phyloP scores from a whole-genome alignment of 1,139 yeast genomes.

The Hansenula lynferdii region DNA sequence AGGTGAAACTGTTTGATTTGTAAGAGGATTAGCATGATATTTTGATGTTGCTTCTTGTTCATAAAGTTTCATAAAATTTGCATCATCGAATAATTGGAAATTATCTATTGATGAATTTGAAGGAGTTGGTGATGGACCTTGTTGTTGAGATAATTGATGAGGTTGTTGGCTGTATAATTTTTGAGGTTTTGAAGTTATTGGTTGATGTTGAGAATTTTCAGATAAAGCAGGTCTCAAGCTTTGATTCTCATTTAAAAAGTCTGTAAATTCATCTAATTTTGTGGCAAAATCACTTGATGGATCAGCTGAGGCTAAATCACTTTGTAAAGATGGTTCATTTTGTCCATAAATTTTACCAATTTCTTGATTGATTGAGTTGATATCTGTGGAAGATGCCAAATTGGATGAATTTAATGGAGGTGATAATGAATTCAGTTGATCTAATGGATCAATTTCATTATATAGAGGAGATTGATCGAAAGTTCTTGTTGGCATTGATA shows the following conservation, averaged over 20 bases:
- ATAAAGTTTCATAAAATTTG: not conserved
- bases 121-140: not conserved
- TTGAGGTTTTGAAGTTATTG: not conserved
- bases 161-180: not conserved
- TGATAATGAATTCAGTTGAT: not conserved
- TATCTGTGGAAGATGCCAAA: no score
- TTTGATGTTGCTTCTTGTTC: not conserved
- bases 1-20: not conserved
- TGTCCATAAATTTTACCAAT: no score
- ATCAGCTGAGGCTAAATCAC: not conserved
- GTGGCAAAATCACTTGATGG: not conserved
- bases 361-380: no score
- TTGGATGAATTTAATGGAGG: no score
- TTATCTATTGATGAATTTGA: not conserved
- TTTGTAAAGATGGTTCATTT: not conserved
- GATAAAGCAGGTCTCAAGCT: no score
- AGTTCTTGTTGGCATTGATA: not conserved
- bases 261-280: not conserved
- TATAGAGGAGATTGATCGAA: slow-evolving; percentile 16
- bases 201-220: not conserved
- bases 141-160: slow-evolving; percentile 1
- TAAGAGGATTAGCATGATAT: not conserved
- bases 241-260: not conserved
- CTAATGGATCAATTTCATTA: slow-evolving; percentile 16
- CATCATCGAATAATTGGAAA: not conserved